Evolutionary conservation across 129 eudicot species (phyloP).

Genomic region (Scalesia atractyloides): DNA sequence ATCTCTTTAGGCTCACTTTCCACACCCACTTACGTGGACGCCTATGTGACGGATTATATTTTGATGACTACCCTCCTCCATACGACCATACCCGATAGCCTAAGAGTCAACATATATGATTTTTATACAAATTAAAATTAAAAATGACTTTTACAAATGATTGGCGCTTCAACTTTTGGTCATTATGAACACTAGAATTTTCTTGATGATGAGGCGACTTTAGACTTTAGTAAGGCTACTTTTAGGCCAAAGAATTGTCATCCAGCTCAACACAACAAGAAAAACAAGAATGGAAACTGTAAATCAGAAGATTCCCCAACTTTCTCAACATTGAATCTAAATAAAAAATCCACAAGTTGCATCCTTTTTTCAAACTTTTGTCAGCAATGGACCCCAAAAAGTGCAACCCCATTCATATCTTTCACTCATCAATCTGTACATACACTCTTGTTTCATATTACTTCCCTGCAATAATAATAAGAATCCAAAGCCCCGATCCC

Average conservation of each 20-base stretch:
- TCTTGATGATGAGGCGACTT: not conserved
- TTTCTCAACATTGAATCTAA: not conserved
- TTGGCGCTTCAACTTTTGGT: not conserved
- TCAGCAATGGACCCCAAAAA: slow-evolving; percentile 34
- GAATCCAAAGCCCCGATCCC: slow-evolving; percentile 35
- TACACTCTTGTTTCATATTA: slow-evolving; percentile 21
- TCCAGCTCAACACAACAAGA: slow-evolving; percentile 17
- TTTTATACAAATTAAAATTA: no score
- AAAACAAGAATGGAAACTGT: slow-evolving; percentile 25
- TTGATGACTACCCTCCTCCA: no score
- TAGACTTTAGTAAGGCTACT: not conserved
- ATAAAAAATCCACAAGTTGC: slow-evolving; percentile 5
- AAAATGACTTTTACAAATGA: no score
- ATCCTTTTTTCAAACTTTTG: not conserved
- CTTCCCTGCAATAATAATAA: slow-evolving; percentile 9
- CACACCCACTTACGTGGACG: no score
- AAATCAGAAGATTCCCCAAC: slow-evolving; percentile 28
- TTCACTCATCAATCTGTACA: slow-evolving; percentile 26
- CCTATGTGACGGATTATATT: no score
- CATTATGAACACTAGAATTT: not conserved
- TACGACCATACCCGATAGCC: no score
- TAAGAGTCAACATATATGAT: no score
- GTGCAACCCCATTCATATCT: slow-evolving; percentile 21
- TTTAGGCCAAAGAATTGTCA: not conserved
- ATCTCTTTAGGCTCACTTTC: no score